Evolutionary conservation across 2,329 filamentous ascomycete genomes (phyloP).

Genomic region (Xylaria sp.): DNA sequence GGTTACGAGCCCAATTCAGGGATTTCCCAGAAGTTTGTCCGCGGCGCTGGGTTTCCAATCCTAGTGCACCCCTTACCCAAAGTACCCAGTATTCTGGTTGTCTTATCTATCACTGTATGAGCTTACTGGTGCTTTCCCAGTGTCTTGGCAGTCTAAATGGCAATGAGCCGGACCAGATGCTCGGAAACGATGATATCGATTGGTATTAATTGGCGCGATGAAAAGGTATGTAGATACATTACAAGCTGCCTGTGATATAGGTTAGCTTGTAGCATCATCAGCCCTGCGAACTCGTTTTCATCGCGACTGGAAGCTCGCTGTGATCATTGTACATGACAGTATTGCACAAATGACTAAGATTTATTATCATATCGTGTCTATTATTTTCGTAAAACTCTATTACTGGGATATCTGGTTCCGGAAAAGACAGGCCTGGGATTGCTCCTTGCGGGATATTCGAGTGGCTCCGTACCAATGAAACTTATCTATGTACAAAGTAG

Average conservation of each 20-base stretch:
- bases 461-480: conserved; percentile 12
- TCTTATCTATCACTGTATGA: background rate
- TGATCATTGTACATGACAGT: background rate
- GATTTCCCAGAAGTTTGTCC: conserved; percentile 17
- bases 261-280: background rate
- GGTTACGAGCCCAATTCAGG: conserved; percentile 16
- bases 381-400: conserved; percentile 30
- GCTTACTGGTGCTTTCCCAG: background rate
- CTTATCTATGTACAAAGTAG: conserved; percentile 26
- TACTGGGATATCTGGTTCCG: conserved; percentile 27
- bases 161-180: conserved; percentile 7
- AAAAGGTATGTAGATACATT: background rate
- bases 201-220: background rate
- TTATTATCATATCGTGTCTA: conserved; percentile 14
- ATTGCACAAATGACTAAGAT: background rate
- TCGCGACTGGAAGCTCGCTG: background rate
- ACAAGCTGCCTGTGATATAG: too few species aligned
- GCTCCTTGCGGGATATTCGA: conserved; percentile 22
- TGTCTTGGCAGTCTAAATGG: conserved; percentile 19
- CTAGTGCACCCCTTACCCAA: background rate
- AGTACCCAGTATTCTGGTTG: background rate
- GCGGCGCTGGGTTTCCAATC: conserved; percentile 27
- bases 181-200: conserved; percentile 9
- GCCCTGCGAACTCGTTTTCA: background rate
- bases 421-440: conserved; percentile 31